Evolutionary conservation across 768 basidiomycete species (phyloP), one percentile per base, ranked within the genome.

Genomic region (Pleurotus platypus): DNA sequence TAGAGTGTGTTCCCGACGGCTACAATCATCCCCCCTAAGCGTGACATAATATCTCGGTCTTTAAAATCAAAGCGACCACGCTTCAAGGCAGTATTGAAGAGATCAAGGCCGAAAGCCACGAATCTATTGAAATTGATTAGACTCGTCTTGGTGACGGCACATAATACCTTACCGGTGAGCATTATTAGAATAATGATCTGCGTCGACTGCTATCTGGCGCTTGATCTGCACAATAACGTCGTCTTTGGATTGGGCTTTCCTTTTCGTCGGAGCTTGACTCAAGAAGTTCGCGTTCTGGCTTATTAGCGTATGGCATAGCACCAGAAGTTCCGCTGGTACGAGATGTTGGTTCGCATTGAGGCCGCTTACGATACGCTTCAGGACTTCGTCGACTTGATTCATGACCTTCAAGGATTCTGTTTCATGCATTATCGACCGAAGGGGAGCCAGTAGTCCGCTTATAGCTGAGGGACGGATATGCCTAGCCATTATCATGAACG

Each of bases 1-100:
- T 97, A 98, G 1, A 99, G 81, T 0, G 92, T 89, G 66, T 98
- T 94, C 30, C 96, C 96, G 56, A 98, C 87, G 12, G 87, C 83
- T 30, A 83, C 76, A 12, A 96, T 86, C 75, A 98, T 89, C 0
- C 93, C 82, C 58, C 94, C 93, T 20, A 99, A 75, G 27, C 94
- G 87, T n/a, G 86, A 76, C 57, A 94, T 78, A 51, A 90, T 77
- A n/a, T 81, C 75, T 7, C 77, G 60, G 62, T 97, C 87, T 22
- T 82, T 82, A 65, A 96, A 87, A 66, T 96, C 87, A 64, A 99
- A 94, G 16, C 87, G 87, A 56, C 85, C 89, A 5, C 94, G 84
- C 48, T 91, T 85, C 65, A 92, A 83, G 0, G 93, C 94, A 3
- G 92, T 90, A 63, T 89, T 83, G 66, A 98, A 88, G 3, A 99